Evolutionary conservation across 106 monocot species (phyloP).

Genomic region (Iris macrosiphon): DNA sequence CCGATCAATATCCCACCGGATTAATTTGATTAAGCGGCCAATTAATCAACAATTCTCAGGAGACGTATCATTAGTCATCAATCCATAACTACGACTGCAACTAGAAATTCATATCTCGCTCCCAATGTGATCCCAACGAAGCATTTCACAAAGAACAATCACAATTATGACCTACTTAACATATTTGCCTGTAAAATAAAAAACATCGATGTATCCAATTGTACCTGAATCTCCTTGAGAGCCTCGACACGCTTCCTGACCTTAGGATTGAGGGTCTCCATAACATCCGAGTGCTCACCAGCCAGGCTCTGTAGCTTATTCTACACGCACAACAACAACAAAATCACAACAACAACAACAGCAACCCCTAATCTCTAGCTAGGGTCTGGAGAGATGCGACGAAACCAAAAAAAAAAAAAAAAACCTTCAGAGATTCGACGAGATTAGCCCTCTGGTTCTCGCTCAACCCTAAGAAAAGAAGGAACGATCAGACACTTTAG

Average conservation of each 20-base stretch:
- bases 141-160: too few species aligned
- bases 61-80: too few species aligned
- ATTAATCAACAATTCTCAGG: too few species aligned
- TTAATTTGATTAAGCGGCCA: too few species aligned
- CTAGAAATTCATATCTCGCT: too few species aligned
- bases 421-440: constrained; percentile 15
- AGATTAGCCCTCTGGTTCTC: constrained; percentile 13
- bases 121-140: too few species aligned
- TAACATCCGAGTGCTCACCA: constrained; percentile 22
- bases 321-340: constrained; percentile 6
- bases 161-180: too few species aligned
- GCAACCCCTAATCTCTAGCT: neutral
- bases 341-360: constrained; percentile 1
- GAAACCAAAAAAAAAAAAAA: neutral
- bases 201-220: too few species aligned
- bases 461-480: constrained; percentile 6
- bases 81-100: too few species aligned
- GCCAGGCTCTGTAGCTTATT: constrained; percentile 41
- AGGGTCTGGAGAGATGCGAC: neutral
- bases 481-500: too few species aligned
- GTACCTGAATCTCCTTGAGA: constrained; percentile 49
- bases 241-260: constrained; percentile 48
- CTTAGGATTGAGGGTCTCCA: constrained; percentile 30
- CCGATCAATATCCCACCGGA: too few species aligned
- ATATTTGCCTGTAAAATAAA: too few species aligned